phyloP scores from a whole-genome alignment of 2,329 filamentous ascomycete species.

The Fusarium secorum region DNA sequence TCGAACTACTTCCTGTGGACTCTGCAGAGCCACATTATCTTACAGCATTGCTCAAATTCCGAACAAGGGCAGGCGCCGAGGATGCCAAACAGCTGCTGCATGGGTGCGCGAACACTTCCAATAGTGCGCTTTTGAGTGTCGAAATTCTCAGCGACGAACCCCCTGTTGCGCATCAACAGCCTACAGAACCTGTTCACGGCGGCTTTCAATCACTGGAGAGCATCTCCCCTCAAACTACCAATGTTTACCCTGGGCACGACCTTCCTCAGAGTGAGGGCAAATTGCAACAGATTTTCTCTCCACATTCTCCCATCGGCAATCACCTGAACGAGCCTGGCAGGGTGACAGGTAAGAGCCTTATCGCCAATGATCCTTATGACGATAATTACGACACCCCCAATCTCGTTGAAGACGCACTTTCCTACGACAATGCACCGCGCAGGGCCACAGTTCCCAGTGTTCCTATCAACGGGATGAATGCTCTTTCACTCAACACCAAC shows the following conservation, averaged over 20 bases:
- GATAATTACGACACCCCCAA: conserved; percentile 75
- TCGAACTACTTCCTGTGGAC: conserved; percentile 60
- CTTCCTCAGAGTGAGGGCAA: conserved; percentile 65
- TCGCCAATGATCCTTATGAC: conserved; percentile 67
- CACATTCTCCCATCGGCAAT: conserved; percentile 76
- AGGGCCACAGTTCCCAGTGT: conserved; percentile 77
- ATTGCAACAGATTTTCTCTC: conserved; percentile 71
- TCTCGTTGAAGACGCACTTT: conserved; percentile 73
- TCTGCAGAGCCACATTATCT: conserved; percentile 60
- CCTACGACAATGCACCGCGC: conserved; percentile 62
- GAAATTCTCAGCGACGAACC: conserved; percentile 61
- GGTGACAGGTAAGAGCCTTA: conserved; percentile 74
- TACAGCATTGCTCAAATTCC: conserved; percentile 63
- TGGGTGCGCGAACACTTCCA: conserved; percentile 59
- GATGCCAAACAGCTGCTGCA: conserved; percentile 66
- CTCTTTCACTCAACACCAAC: conserved; percentile 74
- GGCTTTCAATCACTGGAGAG: conserved; percentile 69
- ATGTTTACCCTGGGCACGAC: conserved; percentile 61
- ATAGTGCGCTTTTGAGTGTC: conserved; percentile 47
- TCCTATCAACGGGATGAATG: conserved; percentile 72
- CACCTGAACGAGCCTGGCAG: conserved; percentile 69
- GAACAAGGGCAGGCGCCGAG: conserved; percentile 59
- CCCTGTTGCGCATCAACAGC: conserved; percentile 41
- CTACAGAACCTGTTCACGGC: conserved; percentile 56
- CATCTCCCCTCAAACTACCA: conserved; percentile 67